Conservation (phyloP, 2,329 filamentous ascomycete genomes). For the Clarireedia hainanense region DNA sequence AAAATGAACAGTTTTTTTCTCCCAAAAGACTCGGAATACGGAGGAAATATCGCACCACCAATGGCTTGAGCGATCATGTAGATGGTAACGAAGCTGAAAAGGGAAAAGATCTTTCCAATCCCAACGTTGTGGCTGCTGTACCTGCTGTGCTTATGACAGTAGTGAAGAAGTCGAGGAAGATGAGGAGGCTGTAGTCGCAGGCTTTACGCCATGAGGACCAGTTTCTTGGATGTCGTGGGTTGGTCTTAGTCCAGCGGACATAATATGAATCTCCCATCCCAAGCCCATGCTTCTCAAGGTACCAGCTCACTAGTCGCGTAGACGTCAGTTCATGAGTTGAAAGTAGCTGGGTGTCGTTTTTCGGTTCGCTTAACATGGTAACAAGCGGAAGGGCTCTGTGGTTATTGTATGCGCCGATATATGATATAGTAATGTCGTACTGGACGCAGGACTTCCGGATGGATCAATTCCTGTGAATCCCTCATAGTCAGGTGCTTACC, state of each 20-base stretch:
- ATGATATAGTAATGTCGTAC: too few relatives aligned
- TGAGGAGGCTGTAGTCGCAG: slow-evolving; percentile 6
- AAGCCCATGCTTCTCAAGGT: neutral
- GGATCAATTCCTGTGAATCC: too few relatives aligned
- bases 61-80: slow-evolving; percentile 30
- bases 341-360: too few relatives aligned
- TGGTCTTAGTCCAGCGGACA: neutral
- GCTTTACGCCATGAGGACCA: slow-evolving; percentile 8
- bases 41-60: slow-evolving; percentile 33
- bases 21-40: slow-evolving; percentile 33
- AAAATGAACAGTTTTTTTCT: slow-evolving; percentile 30
- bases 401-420: too few relatives aligned
- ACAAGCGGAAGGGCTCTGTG: too few relatives aligned
- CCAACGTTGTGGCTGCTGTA: neutral
- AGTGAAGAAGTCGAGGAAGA: slow-evolving; percentile 13
- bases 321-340: too few relatives aligned
- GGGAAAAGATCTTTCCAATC: neutral
- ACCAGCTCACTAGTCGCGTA: neutral
- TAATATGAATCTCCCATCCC: neutral
- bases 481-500: too few relatives aligned
- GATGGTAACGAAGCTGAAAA: neutral
- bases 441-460: too few relatives aligned
- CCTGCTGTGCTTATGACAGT: slow-evolving; percentile 12
- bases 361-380: too few relatives aligned
- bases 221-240: slow-evolving; percentile 9